Conservation (phyloP, 2,329 filamentous ascomycete genomes). For the Colletotrichum lini region DNA sequence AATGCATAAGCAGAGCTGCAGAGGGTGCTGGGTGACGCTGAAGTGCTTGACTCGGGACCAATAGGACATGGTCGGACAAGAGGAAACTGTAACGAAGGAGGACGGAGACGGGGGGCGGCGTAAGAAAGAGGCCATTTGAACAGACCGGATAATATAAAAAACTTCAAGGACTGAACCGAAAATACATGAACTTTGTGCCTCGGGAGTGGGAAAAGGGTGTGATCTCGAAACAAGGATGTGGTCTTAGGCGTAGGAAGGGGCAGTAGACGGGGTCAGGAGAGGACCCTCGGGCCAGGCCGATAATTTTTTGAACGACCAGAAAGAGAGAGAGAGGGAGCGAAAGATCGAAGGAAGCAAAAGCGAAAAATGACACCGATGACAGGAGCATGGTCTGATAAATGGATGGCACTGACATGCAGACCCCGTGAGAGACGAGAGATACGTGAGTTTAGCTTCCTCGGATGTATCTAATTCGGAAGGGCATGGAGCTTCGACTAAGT, state of each 20-base stretch:
- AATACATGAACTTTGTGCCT: conserved; percentile 2
- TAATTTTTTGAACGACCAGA: background rate
- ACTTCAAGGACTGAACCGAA: conserved; percentile 5
- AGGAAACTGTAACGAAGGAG: background rate
- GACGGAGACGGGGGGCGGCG: background rate
- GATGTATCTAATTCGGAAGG: background rate
- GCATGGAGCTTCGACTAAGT: background rate
- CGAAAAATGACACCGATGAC: conserved; percentile 3
- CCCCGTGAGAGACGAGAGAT: background rate
- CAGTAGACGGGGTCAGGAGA: conserved; percentile 28
- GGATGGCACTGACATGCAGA: background rate
- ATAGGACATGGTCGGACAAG: background rate
- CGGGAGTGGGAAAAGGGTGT: conserved; percentile 11
- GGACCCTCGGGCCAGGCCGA: conserved; percentile 17
- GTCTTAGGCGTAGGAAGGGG: conserved; percentile 34
- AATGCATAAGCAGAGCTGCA: conserved; percentile 3
- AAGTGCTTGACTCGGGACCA: conserved; percentile 5
- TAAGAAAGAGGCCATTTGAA: background rate
- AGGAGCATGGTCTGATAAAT: background rate
- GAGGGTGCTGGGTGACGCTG: background rate
- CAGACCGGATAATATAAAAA: background rate
- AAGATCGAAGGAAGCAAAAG: background rate
- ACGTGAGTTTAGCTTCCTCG: background rate
- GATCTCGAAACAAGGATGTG: conserved; percentile 37
- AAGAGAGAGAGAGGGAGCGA: no score